phyloP scores from a whole-genome alignment of 2,329 filamentous ascomycete genomes.

The Periconia macrospinosa region DNA sequence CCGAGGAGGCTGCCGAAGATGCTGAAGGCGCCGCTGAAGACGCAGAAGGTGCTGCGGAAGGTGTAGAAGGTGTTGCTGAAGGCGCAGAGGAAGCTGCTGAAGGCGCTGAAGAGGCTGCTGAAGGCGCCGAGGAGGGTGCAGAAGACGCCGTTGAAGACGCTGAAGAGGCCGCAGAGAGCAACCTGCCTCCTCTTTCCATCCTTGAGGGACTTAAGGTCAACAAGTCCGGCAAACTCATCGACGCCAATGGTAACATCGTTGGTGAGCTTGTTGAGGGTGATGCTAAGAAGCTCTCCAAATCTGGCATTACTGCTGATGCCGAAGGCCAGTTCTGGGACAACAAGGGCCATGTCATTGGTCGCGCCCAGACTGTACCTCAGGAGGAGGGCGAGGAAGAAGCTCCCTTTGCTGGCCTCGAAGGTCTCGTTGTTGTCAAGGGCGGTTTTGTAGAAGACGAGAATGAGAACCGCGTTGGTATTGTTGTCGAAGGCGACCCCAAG shows the following conservation, averaged over 20 bases:
- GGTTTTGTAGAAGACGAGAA: conserved; percentile 55
- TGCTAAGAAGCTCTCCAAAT: conserved; percentile 56
- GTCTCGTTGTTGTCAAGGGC: conserved; percentile 53
- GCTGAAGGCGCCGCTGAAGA: conserved; percentile 34
- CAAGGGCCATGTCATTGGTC: conserved; percentile 56
- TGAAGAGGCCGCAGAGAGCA: conserved; percentile 31
- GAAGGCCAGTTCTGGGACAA: conserved; percentile 58
- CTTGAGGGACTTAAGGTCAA: conserved; percentile 54
- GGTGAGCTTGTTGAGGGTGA: conserved; percentile 55
- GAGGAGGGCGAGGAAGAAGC: conserved; percentile 53
- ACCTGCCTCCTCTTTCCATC: conserved; percentile 51
- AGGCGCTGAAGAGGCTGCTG: conserved; percentile 32
- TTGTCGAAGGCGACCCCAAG: conserved; percentile 54
- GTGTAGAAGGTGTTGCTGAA: conserved; percentile 32
- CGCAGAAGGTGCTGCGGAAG: conserved; percentile 33
- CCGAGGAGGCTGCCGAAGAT: conserved; percentile 31
- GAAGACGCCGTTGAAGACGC: conserved; percentile 33
- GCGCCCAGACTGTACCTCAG: conserved; percentile 50
- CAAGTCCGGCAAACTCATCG: conserved; percentile 55
- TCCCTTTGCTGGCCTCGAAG: conserved; percentile 54
- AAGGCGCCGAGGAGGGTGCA: conserved; percentile 34
- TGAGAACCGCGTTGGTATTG: conserved; percentile 52
- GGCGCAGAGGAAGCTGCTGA: conserved; percentile 33
- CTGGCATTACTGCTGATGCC: conserved; percentile 47
- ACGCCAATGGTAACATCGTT: conserved; percentile 49